phyloP scores from a whole-genome alignment of 805 yeast genomes.

The Cyberlindnera suaveolens region DNA sequence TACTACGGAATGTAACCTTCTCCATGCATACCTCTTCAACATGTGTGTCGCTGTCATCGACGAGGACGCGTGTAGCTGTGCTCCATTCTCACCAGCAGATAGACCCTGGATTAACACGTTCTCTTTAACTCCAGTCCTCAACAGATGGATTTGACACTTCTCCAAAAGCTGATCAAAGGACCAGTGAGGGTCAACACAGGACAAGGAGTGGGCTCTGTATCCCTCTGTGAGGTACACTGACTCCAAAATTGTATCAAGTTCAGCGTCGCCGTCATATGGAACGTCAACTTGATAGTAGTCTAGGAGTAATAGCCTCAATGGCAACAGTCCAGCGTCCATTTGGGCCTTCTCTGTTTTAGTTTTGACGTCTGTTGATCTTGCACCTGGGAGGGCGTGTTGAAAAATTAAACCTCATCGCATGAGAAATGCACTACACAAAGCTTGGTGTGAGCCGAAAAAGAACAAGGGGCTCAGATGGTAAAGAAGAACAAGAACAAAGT shows the following conservation, averaged over 20 bases:
- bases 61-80: background rate
- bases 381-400: too few species aligned
- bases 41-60: background rate
- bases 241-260: background rate
- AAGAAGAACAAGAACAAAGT: slow-evolving; percentile 29
- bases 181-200: slow-evolving; percentile 1
- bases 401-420: too few species aligned
- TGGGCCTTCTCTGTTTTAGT: too few species aligned
- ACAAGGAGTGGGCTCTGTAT: background rate
- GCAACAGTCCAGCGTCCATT: too few species aligned
- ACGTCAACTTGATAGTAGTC: too few species aligned
- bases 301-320: too few species aligned
- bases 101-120: slow-evolving; percentile 35
- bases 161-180: slow-evolving; percentile 35
- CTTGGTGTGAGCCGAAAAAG: background rate
- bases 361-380: too few species aligned
- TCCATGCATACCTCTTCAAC: slow-evolving; percentile 42
- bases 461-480: slow-evolving; percentile 25
- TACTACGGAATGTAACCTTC: slow-evolving; percentile 12
- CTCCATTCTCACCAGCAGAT: background rate
- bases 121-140: slow-evolving; percentile 18
- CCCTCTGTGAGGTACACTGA: background rate
- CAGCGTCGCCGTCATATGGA: background rate
- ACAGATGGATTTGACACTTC: slow-evolving; percentile 29
- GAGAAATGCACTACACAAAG: too few species aligned